Base-by-base conservation (phyloP, 768 basidiomycete genomes). In the Naganishia kalamii region DNA sequence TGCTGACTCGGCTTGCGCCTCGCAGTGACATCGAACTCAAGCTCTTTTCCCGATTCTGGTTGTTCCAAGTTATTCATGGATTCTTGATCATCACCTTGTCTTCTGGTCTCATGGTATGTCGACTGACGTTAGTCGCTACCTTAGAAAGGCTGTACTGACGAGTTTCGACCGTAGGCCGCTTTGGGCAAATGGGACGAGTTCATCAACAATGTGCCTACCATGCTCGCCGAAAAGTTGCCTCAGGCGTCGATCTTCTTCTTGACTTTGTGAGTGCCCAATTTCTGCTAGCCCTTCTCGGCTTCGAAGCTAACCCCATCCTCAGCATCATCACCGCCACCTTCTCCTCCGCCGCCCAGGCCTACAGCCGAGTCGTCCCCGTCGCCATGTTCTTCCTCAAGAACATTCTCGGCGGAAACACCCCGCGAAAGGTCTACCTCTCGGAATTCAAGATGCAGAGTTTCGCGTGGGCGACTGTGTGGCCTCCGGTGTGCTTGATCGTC, bases 11-110 rank as follows among this genome's bases (percentile, higher is more conserved):
- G 29, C 27, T 33, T 32, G 2, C 5, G 32, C 54, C 30, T 40
- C 12, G 43, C 37, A 77, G 75, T 41, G 75, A 78, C 48, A 72
- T 75, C 63, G 77, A 78, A 65, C 66, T 75, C 63, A 72, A 72
- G 59, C 69, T 78, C 13, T 78, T 76, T 68, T 69, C 70, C n/a
- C 69, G 77, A 62, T 78, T 68, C 73, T 78, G 74, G 73, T 65
- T 76, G 41, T 79, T 79, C 74, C 74, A 77, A 51, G 72, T 78
- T 68, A 76, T 79, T 47, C 76, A 79, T 72, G 78, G 78, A 63
- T 79, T 79, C 76, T 68, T 79, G 30, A 73, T 79, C 63, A 65
- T 76, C 68, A 78, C 78, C 27, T 57, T 76, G 12, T 68, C 77
- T 6, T 71, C 73, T 6, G 78, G 78, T 71, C 57, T 79, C 11